phyloP scores from a whole-genome alignment of 148 eudicot species.

The Persicaria maculosa region DNA sequence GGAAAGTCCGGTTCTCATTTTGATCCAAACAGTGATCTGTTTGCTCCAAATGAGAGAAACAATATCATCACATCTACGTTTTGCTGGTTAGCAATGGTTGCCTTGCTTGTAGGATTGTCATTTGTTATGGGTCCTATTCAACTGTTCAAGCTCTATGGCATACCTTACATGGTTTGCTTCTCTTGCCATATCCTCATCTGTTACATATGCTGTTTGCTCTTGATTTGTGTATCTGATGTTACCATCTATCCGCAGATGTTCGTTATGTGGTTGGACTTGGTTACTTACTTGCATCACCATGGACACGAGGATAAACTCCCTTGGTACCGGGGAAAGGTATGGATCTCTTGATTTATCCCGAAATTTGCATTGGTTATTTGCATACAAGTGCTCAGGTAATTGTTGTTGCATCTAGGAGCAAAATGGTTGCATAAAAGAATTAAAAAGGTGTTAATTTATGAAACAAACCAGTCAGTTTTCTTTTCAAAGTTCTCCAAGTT shows the following conservation, averaged over 20 bases:
- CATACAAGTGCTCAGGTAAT: neutral
- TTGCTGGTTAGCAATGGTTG: constrained; percentile 74
- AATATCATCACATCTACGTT: constrained; percentile 59
- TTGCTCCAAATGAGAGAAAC: constrained; percentile 40
- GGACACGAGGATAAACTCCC: constrained; percentile 80
- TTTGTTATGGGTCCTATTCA: constrained; percentile 62
- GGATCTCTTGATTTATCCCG: neutral
- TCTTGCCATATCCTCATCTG: neutral
- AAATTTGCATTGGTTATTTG: neutral
- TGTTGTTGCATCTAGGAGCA: neutral
- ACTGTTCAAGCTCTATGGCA: constrained; percentile 61
- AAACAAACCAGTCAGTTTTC: neutral
- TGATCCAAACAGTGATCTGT: constrained; percentile 51
- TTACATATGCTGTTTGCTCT: neutral
- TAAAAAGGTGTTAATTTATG: neutral
- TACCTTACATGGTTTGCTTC: constrained; percentile 54
- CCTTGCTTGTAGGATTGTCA: constrained; percentile 46
- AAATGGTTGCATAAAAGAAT: neutral
- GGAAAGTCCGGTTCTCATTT: constrained; percentile 70
- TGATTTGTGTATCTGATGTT: neutral
- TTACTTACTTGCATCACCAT: constrained; percentile 79
- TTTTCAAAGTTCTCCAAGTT: neutral
- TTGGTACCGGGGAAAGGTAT: constrained; percentile 83
- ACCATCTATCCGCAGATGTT: constrained; percentile 31
- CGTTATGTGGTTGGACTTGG: constrained; percentile 76